A percentile compares a stretch with the other conserved stretches of the same genome.
phyloP scores from a whole-genome alignment of 306 rosid genomes.

The Vigna reflexopilosa region DNA sequence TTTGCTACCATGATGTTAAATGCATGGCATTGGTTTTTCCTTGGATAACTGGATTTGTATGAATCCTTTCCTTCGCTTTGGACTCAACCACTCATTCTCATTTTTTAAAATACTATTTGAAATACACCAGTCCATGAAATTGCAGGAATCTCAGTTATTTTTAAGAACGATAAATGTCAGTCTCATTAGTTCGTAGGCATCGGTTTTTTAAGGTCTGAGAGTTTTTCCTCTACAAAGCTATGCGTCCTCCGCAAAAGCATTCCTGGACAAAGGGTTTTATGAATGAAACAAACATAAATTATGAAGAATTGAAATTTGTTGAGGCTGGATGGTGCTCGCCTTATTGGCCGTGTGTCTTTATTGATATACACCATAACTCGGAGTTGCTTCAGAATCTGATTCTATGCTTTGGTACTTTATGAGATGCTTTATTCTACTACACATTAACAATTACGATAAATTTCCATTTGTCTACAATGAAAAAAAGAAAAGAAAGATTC shows the following conservation, averaged over 20 bases:
- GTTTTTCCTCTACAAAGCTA: neutral
- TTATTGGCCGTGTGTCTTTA: neutral
- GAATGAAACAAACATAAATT: neutral
- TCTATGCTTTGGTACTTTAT: neutral
- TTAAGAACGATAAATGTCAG: neutral
- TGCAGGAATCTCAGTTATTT: neutral
- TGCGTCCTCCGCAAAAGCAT: neutral
- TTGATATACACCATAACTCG: neutral
- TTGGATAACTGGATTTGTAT: no score
- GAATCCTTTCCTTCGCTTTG: no score
- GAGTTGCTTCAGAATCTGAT: slow-evolving; percentile 39
- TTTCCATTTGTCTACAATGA: neutral
- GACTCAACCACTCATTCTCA: no score
- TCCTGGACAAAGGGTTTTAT: neutral
- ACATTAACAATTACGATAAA: neutral
- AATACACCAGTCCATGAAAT: neutral
- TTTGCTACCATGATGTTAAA: neutral
- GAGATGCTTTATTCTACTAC: slow-evolving; percentile 28
- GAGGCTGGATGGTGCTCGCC: slow-evolving; percentile 3
- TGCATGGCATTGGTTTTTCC: neutral
- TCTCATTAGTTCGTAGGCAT: neutral
- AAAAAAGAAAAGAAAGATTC: neutral
- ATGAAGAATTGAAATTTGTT: neutral
- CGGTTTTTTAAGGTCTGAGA: neutral
- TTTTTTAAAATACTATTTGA: no score